Percentiles rank a stretch among this genome's conserved stretches.
phyloP scores from a whole-genome alignment of 1,139 yeast genomes.

The Zygosaccharomyces sapae region DNA sequence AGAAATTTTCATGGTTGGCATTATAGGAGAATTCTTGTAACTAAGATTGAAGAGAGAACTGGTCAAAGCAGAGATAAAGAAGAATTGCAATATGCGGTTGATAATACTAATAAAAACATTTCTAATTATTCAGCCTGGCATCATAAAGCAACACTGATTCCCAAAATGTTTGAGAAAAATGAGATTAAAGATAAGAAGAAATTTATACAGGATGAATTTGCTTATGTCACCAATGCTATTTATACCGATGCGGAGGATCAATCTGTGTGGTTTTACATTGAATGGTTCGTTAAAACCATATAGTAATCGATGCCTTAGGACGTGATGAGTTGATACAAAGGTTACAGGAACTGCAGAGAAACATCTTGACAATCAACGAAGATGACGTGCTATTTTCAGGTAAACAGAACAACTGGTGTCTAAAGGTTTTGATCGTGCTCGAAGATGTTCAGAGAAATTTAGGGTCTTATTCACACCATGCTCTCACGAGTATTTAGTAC shows the following conservation, averaged over 20 bases:
- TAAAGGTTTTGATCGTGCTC: conserved; percentile 50
- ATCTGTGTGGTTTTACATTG: conserved; percentile 83
- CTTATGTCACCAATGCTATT: conserved; percentile 73
- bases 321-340: conserved; percentile 33
- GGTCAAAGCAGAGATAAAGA: conserved; percentile 35
- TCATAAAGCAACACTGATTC: conserved; percentile 70
- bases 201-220: conserved; percentile 56
- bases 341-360: conserved; percentile 40
- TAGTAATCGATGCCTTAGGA: conserved; percentile 32
- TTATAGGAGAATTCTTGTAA: conserved; percentile 71
- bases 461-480: conserved; percentile 17
- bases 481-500: conserved; percentile 38
- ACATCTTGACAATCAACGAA: conserved; percentile 53
- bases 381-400: conserved; percentile 58
- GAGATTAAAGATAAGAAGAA: conserved; percentile 29
- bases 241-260: conserved; percentile 93
- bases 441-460: conserved; percentile 37
- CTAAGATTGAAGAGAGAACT: conserved; percentile 43
- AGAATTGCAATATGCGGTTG: conserved; percentile 76
- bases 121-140: conserved; percentile 98
- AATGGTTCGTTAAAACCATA: conserved; percentile 67
- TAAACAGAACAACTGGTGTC: conserved; percentile 63
- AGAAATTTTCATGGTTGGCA: conserved; percentile 97
- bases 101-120: conserved; percentile 73
- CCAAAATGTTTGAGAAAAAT: conserved; percentile 42